Evolutionary conservation across 2,329 filamentous ascomycete genomes (phyloP), one percentile per base, ranked within the genome.

Genomic region (Phaeomoniella chlamydospora): DNA sequence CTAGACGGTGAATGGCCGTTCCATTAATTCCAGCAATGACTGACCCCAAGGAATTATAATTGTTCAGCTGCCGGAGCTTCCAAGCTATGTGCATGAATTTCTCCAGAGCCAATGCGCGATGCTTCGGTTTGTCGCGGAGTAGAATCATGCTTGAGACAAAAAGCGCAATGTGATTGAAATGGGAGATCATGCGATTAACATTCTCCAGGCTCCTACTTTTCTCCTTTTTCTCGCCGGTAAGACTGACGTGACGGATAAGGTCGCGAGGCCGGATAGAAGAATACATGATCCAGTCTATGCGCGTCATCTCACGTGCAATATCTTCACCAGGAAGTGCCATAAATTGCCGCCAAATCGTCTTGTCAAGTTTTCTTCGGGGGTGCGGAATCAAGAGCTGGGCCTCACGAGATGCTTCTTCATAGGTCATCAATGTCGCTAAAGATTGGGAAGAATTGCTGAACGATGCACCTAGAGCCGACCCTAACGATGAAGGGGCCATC

Each of bases 251-350:
- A 3, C 90, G 80, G 30, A 96, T 80, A 34, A 96, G 75, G 57
- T 98, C 90, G 39, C 90, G 82, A 37, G 93, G 82, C 16, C 85
- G 77, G 42, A 96, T 94, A 1, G 86, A 87, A 36, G 83, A 92
- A 56, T 94, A 96, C 80, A 96, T 90, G 55, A 92, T 77, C 88
- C 88, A 96, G 59, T 98, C 90, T 37, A 98, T 93, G 41, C 88
- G 72, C 3, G 90, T 96, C 49, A 98, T 71, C 56, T 98, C 90
- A 40, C 80, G 78, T 12, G 88, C 88, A 45, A 96, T 79, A 34
- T 85, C 74, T 41, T 93, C 83, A 36, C 92, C 80, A 1, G 81
- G 70, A 15, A 80, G 79, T 22, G 83, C 81, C 78, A 96, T 93
- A 45, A 96, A 82, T 35, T 80, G 75, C 45, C 87, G 84, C 67